Evolutionary conservation across 1,139 yeast genomes (phyloP).

Genomic region (Kodamaea arcana): DNA sequence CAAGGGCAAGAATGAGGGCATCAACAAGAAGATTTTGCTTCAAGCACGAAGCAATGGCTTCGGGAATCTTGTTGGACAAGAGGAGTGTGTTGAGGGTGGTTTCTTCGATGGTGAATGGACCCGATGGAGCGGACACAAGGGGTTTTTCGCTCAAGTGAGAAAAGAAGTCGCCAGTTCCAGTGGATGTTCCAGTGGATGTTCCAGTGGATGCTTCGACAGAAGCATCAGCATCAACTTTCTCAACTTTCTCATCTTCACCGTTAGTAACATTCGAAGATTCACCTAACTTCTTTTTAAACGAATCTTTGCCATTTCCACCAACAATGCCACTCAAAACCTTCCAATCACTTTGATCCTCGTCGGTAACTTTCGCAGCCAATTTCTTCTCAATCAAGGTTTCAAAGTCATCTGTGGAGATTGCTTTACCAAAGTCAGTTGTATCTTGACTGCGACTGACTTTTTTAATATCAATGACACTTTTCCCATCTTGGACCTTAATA

Average conservation of each 20-base stretch:
- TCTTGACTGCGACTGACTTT: conserved; percentile 44
- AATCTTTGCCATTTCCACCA: conserved; percentile 18
- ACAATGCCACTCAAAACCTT: conserved; percentile 47
- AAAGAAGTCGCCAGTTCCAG: conserved; percentile 47
- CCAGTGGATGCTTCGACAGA: conserved; percentile 9
- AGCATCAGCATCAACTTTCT: conserved; percentile 15
- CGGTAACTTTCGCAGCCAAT: conserved; percentile 34
- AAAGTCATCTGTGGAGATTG: conserved; percentile 56
- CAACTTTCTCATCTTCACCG: conserved; percentile 12
- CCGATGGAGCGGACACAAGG: conserved; percentile 30
- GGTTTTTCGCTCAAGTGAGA: conserved; percentile 38
- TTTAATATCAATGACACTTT: conserved; percentile 46
- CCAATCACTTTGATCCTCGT: conserved; percentile 70
- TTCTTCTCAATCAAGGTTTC: conserved; percentile 52
- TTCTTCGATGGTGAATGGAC: conserved; percentile 42
- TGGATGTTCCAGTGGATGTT: conserved; percentile 24
- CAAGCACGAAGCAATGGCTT: conserved; percentile 68
- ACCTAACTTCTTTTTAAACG: conserved; percentile 11
- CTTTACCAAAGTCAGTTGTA: conserved; percentile 49
- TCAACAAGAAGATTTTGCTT: conserved; percentile 63
- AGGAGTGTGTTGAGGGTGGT: conserved; percentile 53
- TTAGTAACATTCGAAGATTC: conserved; percentile 21
- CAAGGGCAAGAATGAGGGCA: conserved; percentile 78
- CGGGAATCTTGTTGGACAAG: conserved; percentile 57
- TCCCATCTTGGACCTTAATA: conserved; percentile 42